Base-by-base conservation (phyloP, 306 rosid genomes). In the Lathyrus aphaca region DNA sequence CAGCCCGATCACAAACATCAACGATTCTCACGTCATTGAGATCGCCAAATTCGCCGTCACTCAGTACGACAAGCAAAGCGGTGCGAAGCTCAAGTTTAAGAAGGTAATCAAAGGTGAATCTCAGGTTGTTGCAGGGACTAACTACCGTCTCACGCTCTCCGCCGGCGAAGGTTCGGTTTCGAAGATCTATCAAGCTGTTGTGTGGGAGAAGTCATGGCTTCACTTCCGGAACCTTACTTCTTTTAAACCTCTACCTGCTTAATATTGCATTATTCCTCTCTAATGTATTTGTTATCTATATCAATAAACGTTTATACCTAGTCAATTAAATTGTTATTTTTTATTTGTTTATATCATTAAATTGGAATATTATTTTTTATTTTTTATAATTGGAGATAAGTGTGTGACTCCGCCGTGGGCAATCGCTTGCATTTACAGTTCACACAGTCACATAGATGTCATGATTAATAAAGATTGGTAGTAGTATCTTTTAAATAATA, bases 181-280 rank as follows among this genome's bases (percentile, higher is more conserved):
- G 8, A 58, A 51, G 9, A 19, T 66, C 0, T 86, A 83, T 13
- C 21, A 49, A 62, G 84, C 79, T 1, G 1, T 81, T 2, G 84
- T 86, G 5, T 78, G 51, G 37, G 90, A 83, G 9, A 76, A 67
- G 66, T 1, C 13, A 3, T 83, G 82, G 84, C 6, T n/a, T 79
- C 29, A 73, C 69, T 25, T 5, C n/a, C 71, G 68, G 55, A 54
- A 45, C 16, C 81, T 77, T 25, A 64, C 62, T 64, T 63, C 72
- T 17, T 70, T 77, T 58, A 6, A 13, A 8, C 64, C 42, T n/a
- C 1, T n/a, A n/a, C n/a, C n/a, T n/a, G n/a, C n/a, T n/a, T n/a
- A n/a, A n/a, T n/a, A n/a, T n/a, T n/a, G n/a, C n/a, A n/a, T n/a
- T n/a, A n/a, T n/a, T n/a, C n/a, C n/a, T n/a, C n/a, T n/a, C n/a